Conservation (phyloP, 495 filamentous ascomycete species). For the Daldinia grandis region DNA sequence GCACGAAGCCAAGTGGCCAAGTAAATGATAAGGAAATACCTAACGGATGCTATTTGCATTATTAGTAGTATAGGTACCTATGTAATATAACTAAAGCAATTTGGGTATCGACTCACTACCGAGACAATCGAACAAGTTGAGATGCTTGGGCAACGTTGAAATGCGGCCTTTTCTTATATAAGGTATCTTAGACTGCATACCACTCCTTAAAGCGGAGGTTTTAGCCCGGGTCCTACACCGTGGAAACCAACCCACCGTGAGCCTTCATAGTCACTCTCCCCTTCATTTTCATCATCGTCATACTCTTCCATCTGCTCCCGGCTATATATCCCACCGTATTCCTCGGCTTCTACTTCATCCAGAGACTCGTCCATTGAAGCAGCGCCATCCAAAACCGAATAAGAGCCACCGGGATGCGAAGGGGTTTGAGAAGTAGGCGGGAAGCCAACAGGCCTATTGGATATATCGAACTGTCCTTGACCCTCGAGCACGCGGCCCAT, state of each 20-base stretch:
- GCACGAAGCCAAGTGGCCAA: slow-evolving; percentile 41
- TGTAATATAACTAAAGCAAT: neutral
- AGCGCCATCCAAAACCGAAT: neutral
- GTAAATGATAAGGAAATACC: neutral
- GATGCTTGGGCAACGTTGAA: neutral
- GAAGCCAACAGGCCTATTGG: neutral
- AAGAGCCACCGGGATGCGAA: slow-evolving; percentile 3
- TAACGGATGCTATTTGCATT: neutral
- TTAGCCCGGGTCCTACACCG: slow-evolving; percentile 6
- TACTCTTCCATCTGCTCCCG: slow-evolving; percentile 26
- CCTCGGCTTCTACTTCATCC: neutral
- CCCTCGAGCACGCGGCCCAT: neutral
- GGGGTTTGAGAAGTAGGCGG: slow-evolving; percentile 4
- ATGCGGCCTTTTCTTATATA: neutral
- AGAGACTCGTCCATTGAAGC: neutral
- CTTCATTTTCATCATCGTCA: slow-evolving; percentile 18
- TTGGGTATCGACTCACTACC: neutral
- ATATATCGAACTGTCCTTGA: neutral
- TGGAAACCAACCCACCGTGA: slow-evolving; percentile 14
- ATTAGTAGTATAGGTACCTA: slow-evolving; percentile 6
- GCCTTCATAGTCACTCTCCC: slow-evolving; percentile 17
- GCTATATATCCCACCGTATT: slow-evolving; percentile 18
- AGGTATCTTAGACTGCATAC: neutral
- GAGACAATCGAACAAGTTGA: neutral
- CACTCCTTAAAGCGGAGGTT: slow-evolving; percentile 8